Percentiles rank a stretch among this genome's conserved stretches.
phyloP scores from a whole-genome alignment of 2,329 filamentous ascomycete genomes.

The Arthroderma uncinatum region DNA sequence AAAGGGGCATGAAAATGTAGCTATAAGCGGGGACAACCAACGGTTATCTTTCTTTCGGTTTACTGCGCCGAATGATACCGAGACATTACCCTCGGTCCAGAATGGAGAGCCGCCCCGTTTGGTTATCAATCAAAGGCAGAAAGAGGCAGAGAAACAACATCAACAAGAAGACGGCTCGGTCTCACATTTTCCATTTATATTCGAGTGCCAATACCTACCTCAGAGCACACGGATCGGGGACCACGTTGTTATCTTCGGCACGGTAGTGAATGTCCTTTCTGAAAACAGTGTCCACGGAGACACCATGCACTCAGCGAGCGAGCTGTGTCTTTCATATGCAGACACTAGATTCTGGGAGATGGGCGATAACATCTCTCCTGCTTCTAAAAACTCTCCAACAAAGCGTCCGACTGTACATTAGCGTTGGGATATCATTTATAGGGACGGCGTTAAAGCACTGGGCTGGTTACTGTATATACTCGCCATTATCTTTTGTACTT shows the following conservation, averaged over 20 bases:
- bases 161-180: slow-evolving; percentile 13
- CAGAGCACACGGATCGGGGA: slow-evolving; percentile 30
- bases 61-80: slow-evolving; percentile 6
- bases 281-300: slow-evolving; percentile 4
- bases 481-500: neutral
- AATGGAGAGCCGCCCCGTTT: slow-evolving; percentile 15
- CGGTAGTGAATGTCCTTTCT: slow-evolving; percentile 24
- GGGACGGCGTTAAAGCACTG: neutral
- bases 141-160: slow-evolving; percentile 12
- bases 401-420: slow-evolving; percentile 11
- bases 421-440: neutral
- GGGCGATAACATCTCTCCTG: slow-evolving; percentile 22
- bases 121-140: neutral
- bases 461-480: neutral
- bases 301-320: slow-evolving; percentile 7
- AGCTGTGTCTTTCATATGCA: slow-evolving; percentile 34
- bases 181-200: slow-evolving; percentile 29
- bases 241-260: slow-evolving; percentile 32
- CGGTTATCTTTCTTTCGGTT: slow-evolving; percentile 10
- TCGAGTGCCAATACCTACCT: slow-evolving; percentile 30
- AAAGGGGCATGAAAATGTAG: slow-evolving; percentile 29
- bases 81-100: slow-evolving; percentile 5
- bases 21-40: slow-evolving; percentile 13
- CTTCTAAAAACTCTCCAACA: slow-evolving; percentile 16
- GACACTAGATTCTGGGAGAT: slow-evolving; percentile 36